phyloP scores from a whole-genome alignment of 176 grass and related monocot genomes.

The Chloris gayana region DNA sequence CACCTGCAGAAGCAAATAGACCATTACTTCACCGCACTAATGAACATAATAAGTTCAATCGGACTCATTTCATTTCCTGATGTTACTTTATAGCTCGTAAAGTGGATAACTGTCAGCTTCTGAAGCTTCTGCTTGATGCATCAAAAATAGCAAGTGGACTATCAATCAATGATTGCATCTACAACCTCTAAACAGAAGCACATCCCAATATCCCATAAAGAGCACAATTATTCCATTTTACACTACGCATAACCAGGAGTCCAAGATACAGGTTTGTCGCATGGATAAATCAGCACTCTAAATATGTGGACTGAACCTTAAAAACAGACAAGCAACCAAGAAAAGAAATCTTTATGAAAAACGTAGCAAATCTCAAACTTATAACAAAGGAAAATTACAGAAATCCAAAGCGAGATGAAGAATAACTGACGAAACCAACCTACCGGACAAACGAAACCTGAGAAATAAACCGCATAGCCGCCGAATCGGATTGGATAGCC shows the following conservation, averaged over 20 bases:
- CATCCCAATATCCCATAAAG: slow-evolving; percentile 11
- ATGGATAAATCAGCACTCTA: neutral
- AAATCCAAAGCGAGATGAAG: slow-evolving; percentile 13
- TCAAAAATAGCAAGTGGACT: slow-evolving; percentile 30
- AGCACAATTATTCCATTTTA: neutral
- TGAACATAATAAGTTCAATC: slow-evolving; percentile 2
- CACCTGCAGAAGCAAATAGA: slow-evolving; percentile 45
- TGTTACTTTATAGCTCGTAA: slow-evolving; percentile 23
- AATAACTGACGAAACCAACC: neutral
- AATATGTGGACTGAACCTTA: neutral
- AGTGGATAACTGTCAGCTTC: slow-evolving; percentile 9
- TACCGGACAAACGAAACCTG: slow-evolving; percentile 19
- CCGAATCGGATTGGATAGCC: slow-evolving; percentile 20
- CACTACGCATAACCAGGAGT: neutral
- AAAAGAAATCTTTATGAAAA: neutral
- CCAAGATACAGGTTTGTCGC: neutral
- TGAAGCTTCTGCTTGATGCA: slow-evolving; percentile 18
- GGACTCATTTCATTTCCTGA: neutral
- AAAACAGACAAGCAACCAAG: slow-evolving; percentile 2
- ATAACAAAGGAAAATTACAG: neutral
- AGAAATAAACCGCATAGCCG: slow-evolving; percentile 31
- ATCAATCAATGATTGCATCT: slow-evolving; percentile 4
- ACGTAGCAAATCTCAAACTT: neutral
- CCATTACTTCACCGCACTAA: slow-evolving; percentile 11
- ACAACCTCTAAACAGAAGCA: neutral